Evolutionary conservation across 129 eudicot genomes (phyloP).

Genomic region (Mikania micrantha): DNA sequence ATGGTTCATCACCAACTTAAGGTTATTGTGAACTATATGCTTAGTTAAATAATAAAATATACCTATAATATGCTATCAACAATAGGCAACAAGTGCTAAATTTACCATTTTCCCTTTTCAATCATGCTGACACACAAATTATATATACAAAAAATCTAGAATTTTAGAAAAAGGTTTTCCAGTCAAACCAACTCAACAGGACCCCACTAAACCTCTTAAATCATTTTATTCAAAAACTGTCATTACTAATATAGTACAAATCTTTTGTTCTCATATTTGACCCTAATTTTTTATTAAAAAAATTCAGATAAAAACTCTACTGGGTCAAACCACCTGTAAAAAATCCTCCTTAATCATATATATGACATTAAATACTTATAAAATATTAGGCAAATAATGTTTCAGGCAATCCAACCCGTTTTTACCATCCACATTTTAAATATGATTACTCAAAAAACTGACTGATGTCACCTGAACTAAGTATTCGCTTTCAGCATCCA

Average conservation of each 20-base stretch:
- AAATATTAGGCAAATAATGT: background rate
- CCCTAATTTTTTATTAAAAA: background rate
- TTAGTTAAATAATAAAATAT: background rate
- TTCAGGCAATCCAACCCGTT: background rate
- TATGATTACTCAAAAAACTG: background rate
- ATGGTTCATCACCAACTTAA: background rate
- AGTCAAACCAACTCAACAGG: background rate
- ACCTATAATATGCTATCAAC: background rate
- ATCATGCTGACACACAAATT: background rate
- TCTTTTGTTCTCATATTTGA: background rate
- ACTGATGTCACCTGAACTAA: slow-evolving; percentile 63
- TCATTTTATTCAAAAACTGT: background rate
- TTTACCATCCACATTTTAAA: background rate
- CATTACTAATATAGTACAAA: background rate
- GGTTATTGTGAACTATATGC: background rate
- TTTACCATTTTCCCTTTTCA: background rate
- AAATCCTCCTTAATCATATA: background rate
- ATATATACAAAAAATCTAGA: background rate
- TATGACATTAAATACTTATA: background rate
- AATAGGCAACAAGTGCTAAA: background rate
- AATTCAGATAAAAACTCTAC: background rate
- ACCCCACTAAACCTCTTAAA: background rate
- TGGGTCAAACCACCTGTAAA: background rate
- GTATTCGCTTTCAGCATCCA: slow-evolving; percentile 93
- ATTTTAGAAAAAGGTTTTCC: background rate